Conservation (phyloP, 2,329 filamentous ascomycete genomes). For the Colletotrichum sp. region DNA sequence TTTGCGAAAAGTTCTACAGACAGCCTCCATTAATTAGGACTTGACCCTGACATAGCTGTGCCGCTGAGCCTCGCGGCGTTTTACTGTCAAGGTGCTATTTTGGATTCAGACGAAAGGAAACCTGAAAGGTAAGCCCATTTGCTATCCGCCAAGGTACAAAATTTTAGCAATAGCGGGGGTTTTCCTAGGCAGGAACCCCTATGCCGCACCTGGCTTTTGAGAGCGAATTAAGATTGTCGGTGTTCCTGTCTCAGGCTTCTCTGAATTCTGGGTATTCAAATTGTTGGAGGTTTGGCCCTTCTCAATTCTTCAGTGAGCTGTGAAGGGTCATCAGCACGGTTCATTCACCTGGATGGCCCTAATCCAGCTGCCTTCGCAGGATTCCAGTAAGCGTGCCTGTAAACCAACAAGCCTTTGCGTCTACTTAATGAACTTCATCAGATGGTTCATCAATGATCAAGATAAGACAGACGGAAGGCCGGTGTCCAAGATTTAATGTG, state of each 20-base stretch:
- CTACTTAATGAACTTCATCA: not conserved
- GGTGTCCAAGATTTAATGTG: no score
- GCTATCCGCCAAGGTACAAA: no score
- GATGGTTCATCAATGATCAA: not conserved
- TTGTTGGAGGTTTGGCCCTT: fast-evolving
- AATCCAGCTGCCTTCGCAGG: not conserved
- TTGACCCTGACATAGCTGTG: no score
- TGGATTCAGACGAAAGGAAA: not conserved
- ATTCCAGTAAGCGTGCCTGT: not conserved
- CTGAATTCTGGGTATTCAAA: fast-evolving
- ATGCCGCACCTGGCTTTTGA: no score
- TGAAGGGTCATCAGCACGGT: not conserved
- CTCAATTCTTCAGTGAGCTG: not conserved
- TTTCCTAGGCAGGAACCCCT: no score
- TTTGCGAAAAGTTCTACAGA: no score
- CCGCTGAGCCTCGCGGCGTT: no score
- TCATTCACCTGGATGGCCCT: not conserved
- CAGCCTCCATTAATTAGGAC: no score
- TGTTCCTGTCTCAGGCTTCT: not conserved
- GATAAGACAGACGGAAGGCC: no score
- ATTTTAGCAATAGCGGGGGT: no score
- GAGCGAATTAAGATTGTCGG: no score
- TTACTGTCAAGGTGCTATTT: no score
- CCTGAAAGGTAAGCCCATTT: not conserved
- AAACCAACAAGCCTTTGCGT: not conserved